Base-by-base conservation (phyloP, 495 filamentous ascomycete genomes). In the Hyaloscypha hepaticicola region DNA sequence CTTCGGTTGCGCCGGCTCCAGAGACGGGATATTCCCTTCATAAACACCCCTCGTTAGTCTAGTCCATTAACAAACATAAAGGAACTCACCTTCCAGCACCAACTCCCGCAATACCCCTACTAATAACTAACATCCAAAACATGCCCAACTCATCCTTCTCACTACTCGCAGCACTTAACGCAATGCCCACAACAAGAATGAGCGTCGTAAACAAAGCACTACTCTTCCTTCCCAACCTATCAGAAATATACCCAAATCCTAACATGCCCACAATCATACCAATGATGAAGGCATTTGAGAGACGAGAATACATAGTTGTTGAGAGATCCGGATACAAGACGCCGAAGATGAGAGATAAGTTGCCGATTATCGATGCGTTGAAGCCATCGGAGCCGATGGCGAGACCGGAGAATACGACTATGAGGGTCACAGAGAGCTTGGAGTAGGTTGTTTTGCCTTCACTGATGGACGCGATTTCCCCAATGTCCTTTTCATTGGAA, bases 111-210 rank as follows among this genome's bases (percentile, higher is more conserved):
- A 83, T 69, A 9, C 80, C 82, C 7, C 81, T 74, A 4, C 79
- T 76, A 24, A 83, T 70, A 4, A 80, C 77, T 72, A 84, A 74
- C 77, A 83, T 81, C 80, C 78, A 82, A 61, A 81, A 81, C 77
- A 82, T 77, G 63, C 78, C 80, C 27, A 73, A 45, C 60, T 78
- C 75, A 5, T 77, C 80, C 19, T 68, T 66, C 27, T 80, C 81
- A 56, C 78, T 73, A 9, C 78, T 75, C 1, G 79, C 79, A 3
- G 81, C 80, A 19, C 78, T 77, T n/a, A 83, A 61, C 21, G 81
- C 78, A 3, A 79, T 77, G 3, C 82, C 82, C 49, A 83, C 31
- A 29, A 82, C 77, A n/a, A 83, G 77, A 72, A 83, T 76, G 0
- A 77, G 55, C 0, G 81, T 82, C 1, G 79, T 82, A 25, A 76